Base-by-base conservation (phyloP, 2,329 filamentous ascomycete species). In the Orbilia quercus region DNA sequence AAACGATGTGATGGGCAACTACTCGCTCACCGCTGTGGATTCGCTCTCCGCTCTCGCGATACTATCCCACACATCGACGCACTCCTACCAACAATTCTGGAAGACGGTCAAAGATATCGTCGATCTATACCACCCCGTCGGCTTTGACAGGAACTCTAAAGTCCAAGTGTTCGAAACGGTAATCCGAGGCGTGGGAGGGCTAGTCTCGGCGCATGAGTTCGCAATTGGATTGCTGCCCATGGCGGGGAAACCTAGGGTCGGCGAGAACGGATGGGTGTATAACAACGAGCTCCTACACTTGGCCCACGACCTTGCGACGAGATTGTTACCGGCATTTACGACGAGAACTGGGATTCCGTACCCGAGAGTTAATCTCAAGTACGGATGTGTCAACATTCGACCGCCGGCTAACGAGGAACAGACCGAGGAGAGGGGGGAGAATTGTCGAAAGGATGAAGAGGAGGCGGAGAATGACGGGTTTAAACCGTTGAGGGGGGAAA, bases 81-180 rank as follows among this genome's bases (percentile, higher is more conserved):
- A 83, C 16, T 86, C 86, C 0, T 82, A 84, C 7, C 88, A 87
- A 79, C 89, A 74, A 18, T 91, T 42, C 82, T 92, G 76, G 80
- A 81, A 63, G 85, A 91, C 79, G 16, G 75, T 75, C 9, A 65
- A 60, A 34, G 70, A 77, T 66, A 58, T 77, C 14, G 67, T 67
- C 78, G 77, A 62, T 79, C 83, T 38, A 77, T 85, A 70, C 75
- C 80, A 34, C 83, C 38, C 89, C 2, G 86, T 88, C 62, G 95
- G 92, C 0, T 99, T 99, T 78, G 92, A 99, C 80, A 84, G 96
- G 42, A 94, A 99, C 81, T 96, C 93, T 82, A 99, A 98, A 81
- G 95, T 99, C 1, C 94, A 99, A 82, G 92, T 99, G 40, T 99
- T 99, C 79, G 95, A 99, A 83, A 98, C 94, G 0, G 94, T 96